Evolutionary conservation across 306 rosid genomes (phyloP), one percentile per base, ranked within the genome.

Genomic region (Astragalus membranaceus): DNA sequence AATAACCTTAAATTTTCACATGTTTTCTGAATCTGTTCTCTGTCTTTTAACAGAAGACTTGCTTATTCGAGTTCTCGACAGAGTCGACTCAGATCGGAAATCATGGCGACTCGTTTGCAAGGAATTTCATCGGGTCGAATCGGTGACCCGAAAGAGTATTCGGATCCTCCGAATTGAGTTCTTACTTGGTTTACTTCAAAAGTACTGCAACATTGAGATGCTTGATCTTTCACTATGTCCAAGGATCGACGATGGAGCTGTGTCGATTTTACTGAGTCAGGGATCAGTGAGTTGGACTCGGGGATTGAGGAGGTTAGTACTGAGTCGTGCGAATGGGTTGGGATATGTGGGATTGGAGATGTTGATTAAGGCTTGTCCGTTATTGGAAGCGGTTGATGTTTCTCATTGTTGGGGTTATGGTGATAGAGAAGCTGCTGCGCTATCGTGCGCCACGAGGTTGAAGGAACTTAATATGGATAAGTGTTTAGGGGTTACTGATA

Each of bases 161-260:
- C 81, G 83, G 71, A 56, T 87, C 66, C 86, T 83, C 69, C 89
- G 86, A 14, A 33, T 83, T 5, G 89, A 87, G 78, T 87, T 87
- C 35, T 9, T 87, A 3, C 47, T 63, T 2, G 50, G 46, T 0
- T 36, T 85, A 58, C 75, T 87, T 12, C 57, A 60, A 8, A 85
- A 74, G 46, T 85, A 32, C 55, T 13, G 51, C 29, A 78, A 78
- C 72, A 79, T 87, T 53, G 79, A 80, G 14, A 46, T 68, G 4
- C 66, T 87, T 17, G 89, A 87, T 77, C 81, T 87, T 3, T 78
- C 92, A 0, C 53, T 62, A 1, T 87, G 92, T 64, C 89, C 92
- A 3, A 79, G 87, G 55, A 73, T 87, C 70, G 78, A 76, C 11
- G 85, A 85, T 11, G 82, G 75, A 17, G 55, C 56, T 4, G 81